phyloP scores from a whole-genome alignment of 1,284 basidiomycete genomes.

The Ustilago bromivora region DNA sequence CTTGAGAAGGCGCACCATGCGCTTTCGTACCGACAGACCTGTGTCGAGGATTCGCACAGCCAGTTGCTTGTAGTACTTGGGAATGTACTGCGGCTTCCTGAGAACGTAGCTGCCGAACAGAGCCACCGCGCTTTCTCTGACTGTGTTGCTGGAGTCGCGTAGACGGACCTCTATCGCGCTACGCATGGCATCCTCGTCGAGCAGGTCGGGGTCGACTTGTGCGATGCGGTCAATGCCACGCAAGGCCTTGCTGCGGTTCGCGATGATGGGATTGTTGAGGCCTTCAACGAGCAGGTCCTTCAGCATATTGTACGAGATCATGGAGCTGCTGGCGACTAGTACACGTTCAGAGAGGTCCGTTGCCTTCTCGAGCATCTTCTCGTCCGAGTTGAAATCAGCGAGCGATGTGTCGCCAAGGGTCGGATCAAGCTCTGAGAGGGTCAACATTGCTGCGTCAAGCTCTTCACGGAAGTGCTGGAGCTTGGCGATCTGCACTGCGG shows the following conservation, averaged over 20 bases:
- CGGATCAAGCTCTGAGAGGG: constrained; percentile 34
- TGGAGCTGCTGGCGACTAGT: constrained; percentile 46
- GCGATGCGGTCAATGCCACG: constrained; percentile 58
- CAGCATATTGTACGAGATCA: constrained; percentile 48
- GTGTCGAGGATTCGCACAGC: constrained; percentile 90
- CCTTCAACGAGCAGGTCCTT: constrained; percentile 52
- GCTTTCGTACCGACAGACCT: constrained; percentile 89
- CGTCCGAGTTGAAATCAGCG: constrained; percentile 18
- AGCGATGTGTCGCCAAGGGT: constrained; percentile 15
- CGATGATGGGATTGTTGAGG: constrained; percentile 54
- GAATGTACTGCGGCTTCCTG: constrained; percentile 83
- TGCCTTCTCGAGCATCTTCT: constrained; percentile 34
- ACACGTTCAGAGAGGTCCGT: constrained; percentile 43
- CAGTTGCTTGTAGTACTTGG: constrained; percentile 86
- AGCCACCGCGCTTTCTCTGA: constrained; percentile 94
- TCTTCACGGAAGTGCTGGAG: constrained; percentile 38
- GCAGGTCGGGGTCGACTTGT: constrained; percentile 51
- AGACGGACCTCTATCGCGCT: constrained; percentile 85
- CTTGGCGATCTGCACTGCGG: constrained; percentile 22
- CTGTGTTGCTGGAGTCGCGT: constrained; percentile 87
- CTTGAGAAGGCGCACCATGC: constrained; percentile 92
- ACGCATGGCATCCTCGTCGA: constrained; percentile 48
- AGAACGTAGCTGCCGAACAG: constrained; percentile 95
- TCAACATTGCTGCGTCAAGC: constrained; percentile 40
- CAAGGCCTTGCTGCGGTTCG: constrained; percentile 60